phyloP scores from a whole-genome alignment of 2,329 filamentous ascomycete species.

The Phaeophleospora eucalypticola region DNA sequence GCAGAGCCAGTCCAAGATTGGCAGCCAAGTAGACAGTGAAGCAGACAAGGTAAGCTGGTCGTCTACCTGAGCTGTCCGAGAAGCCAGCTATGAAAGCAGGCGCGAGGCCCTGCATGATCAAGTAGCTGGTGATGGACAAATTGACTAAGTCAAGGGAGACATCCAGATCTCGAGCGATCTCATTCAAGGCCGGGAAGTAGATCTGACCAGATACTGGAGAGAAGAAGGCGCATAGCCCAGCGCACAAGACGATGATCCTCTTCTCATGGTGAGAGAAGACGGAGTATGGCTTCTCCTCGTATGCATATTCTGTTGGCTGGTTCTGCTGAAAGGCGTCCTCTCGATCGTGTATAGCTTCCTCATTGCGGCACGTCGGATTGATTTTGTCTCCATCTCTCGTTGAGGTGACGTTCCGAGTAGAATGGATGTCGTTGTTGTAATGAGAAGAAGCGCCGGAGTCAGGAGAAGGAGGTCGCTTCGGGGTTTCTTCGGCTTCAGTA shows the following conservation, averaged over 20 bases:
- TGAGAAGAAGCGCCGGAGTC: no score
- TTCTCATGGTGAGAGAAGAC: slow-evolving; percentile 18
- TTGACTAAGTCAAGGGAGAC: slow-evolving; percentile 37
- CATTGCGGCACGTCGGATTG: no score
- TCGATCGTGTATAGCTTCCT: no score
- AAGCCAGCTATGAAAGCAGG: slow-evolving; percentile 42
- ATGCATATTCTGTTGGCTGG: not conserved
- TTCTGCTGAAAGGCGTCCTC: no score
- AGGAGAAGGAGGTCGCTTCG: no score
- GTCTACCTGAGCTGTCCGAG: slow-evolving; percentile 40
- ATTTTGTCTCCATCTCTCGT: not conserved
- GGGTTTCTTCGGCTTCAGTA: no score
- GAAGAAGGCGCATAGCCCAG: slow-evolving; percentile 36
- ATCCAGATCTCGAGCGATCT: slow-evolving; percentile 38
- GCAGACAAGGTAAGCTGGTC: slow-evolving; percentile 37
- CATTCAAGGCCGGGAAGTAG: slow-evolving; percentile 44
- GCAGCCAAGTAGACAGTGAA: slow-evolving; percentile 40
- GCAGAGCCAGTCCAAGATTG: slow-evolving; percentile 39
- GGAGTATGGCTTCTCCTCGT: slow-evolving; percentile 19
- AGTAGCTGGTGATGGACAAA: slow-evolving; percentile 35
- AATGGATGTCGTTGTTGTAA: no score
- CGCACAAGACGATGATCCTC: slow-evolving; percentile 14
- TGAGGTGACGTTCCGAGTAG: no score
- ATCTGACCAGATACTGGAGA: slow-evolving; percentile 49
- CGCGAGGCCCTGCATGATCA: slow-evolving; percentile 42